A percentile compares a stretch with the other conserved stretches of the same genome.
These are phyloP conservation scores for Pseudocercospora fuligena DNA, from an alignment of 2,329 filamentous ascomycete species.

Conservation along the genomic window DNA sequence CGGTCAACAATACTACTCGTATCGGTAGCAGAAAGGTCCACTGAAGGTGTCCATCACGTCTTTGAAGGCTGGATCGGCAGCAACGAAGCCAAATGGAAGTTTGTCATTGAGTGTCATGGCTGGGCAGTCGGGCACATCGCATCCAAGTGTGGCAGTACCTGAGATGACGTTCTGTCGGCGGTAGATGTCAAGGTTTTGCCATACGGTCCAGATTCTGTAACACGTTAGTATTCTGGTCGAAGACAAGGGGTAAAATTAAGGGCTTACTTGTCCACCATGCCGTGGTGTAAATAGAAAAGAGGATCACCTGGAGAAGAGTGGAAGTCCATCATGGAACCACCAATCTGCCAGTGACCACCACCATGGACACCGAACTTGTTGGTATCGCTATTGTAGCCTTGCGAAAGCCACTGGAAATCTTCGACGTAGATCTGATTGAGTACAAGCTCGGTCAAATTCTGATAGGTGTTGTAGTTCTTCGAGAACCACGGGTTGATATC, in stretches of 20 bases:
- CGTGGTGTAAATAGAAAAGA: slow-evolving; percentile 56
- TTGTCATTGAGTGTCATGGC: slow-evolving; percentile 53
- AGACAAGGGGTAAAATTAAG: slow-evolving; percentile 1
- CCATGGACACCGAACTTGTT: slow-evolving; percentile 47
- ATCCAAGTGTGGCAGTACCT: slow-evolving; percentile 52
- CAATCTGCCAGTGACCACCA: slow-evolving; percentile 54
- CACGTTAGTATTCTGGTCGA: slow-evolving; percentile 32
- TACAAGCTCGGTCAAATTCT: slow-evolving; percentile 27
- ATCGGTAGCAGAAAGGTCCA: slow-evolving; percentile 41
- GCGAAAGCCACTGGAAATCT: slow-evolving; percentile 37
- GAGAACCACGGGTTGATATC: slow-evolving; percentile 33
- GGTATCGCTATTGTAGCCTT: slow-evolving; percentile 37
- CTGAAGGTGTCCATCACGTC: slow-evolving; percentile 41
- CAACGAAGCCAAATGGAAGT: slow-evolving; percentile 43
- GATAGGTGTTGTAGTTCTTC: slow-evolving; percentile 29
- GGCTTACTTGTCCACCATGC: slow-evolving; percentile 44
- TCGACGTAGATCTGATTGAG: slow-evolving; percentile 30
- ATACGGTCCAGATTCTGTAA: slow-evolving; percentile 55
- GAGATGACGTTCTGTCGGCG: slow-evolving; percentile 46
- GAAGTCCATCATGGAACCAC: slow-evolving; percentile 53
- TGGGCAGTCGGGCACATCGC: slow-evolving; percentile 48
- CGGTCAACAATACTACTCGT: slow-evolving; percentile 31
- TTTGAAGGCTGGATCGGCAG: slow-evolving; percentile 31
- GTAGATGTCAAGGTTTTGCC: slow-evolving; percentile 53
- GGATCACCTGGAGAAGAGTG: slow-evolving; percentile 53